phyloP scores from a whole-genome alignment of 164 flowering plant genomes.

The Sextonia rubra region DNA sequence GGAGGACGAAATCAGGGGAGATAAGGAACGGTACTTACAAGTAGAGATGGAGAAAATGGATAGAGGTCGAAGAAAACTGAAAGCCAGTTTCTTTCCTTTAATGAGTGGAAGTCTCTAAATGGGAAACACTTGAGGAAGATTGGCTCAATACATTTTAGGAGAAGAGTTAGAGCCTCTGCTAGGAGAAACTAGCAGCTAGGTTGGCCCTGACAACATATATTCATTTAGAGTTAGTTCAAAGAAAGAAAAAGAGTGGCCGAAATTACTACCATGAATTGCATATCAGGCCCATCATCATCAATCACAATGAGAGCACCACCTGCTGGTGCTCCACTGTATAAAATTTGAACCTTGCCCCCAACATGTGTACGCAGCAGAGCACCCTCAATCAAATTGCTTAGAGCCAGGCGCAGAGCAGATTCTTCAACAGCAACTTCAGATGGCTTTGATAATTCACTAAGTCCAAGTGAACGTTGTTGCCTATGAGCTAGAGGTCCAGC shows the following conservation, averaged over 20 bases:
- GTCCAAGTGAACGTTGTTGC: slow-evolving; percentile 55
- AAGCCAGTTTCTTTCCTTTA: no score
- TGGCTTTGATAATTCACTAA: slow-evolving; percentile 41
- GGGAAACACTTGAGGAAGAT: no score
- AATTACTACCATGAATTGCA: slow-evolving; percentile 83
- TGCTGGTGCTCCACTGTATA: slow-evolving; percentile 68
- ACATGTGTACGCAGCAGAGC: slow-evolving; percentile 76
- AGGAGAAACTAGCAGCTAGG: no score
- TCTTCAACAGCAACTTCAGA: slow-evolving; percentile 77
- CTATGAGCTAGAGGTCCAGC: slow-evolving; percentile 62
- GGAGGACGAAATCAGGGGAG: no score
- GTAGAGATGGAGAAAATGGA: no score
- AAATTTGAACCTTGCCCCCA: slow-evolving; percentile 72
- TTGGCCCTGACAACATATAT: no score
- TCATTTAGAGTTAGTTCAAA: slow-evolving; percentile 1
- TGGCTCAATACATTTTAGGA: no score
- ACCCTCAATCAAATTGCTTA: slow-evolving; percentile 92
- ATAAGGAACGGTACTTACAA: no score
- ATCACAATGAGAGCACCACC: slow-evolving; percentile 80
- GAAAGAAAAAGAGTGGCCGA: not conserved
- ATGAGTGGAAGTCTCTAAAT: no score
- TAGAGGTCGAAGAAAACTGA: no score
- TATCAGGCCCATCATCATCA: slow-evolving; percentile 96
- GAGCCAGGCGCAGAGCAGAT: slow-evolving; percentile 81
- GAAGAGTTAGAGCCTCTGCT: no score